These are phyloP conservation scores for Aspergillus heteromorphus DNA, from an alignment of 495 filamentous ascomycete genomes.

Conservation along the genomic window DNA sequence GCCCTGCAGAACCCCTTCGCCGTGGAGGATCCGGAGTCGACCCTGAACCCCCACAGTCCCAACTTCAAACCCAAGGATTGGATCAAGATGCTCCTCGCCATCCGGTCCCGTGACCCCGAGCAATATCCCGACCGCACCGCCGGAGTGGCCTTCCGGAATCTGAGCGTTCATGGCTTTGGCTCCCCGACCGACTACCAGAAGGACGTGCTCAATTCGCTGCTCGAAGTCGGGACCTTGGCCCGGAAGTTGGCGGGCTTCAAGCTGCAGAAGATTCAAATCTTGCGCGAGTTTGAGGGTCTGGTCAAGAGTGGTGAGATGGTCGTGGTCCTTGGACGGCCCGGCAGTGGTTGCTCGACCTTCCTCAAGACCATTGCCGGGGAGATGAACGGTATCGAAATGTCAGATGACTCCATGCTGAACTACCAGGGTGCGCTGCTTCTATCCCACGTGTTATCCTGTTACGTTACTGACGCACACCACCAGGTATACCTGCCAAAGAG, in stretches of 20 bases:
- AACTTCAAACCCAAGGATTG: constrained; percentile 27
- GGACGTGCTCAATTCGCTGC: constrained; percentile 59
- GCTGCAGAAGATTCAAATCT: constrained; percentile 57
- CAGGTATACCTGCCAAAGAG: constrained; percentile 57
- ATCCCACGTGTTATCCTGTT: not conserved
- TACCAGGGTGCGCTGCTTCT: constrained; percentile 34
- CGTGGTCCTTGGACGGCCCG: constrained; percentile 70
- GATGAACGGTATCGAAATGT: constrained; percentile 51
- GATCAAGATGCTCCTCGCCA: constrained; percentile 22
- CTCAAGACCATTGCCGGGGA: constrained; percentile 56
- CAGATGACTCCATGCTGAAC: constrained; percentile 33
- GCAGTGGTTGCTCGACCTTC: constrained; percentile 47
- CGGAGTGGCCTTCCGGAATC: constrained; percentile 48
- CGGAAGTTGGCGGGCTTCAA: constrained; percentile 37
- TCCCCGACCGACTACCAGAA: constrained; percentile 75
- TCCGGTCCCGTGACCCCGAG: constrained; percentile 17
- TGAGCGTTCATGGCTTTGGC: constrained; percentile 73
- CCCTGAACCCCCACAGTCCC: constrained; percentile 22
- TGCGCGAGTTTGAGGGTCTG: constrained; percentile 66
- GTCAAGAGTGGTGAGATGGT: constrained; percentile 73
- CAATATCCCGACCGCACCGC: constrained; percentile 21
- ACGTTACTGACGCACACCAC: constrained; percentile 5
- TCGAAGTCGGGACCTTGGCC: constrained; percentile 42
- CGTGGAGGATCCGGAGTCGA: constrained; percentile 15
- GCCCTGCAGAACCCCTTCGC: constrained; percentile 15